Evolutionary conservation across 2,329 filamentous ascomycete genomes (phyloP).

Genomic region (Gyromitra esculenta): DNA sequence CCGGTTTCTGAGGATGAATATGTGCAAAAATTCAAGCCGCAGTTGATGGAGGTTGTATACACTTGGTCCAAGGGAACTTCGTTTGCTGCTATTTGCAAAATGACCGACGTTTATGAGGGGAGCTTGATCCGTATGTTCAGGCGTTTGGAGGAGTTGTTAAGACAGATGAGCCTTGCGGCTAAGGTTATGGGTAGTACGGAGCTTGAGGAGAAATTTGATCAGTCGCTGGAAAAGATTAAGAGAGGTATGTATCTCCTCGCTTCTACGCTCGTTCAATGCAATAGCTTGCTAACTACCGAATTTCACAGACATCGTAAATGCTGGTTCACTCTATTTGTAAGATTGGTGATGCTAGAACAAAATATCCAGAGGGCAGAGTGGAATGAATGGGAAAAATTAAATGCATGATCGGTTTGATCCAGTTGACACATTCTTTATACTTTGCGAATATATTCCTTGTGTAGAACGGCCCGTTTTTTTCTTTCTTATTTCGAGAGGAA

Average conservation of each 20-base stretch:
- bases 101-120: constrained; percentile 98
- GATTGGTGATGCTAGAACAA: constrained; percentile 7
- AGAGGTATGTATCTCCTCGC: constrained; percentile 61
- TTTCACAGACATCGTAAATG: constrained; percentile 81
- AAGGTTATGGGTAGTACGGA: constrained; percentile 99
- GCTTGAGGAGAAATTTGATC: constrained; percentile 89
- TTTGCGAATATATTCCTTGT: constrained; percentile 23
- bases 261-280: neutral
- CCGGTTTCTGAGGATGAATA: constrained; percentile 93
- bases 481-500: constrained; percentile 14
- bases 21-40: constrained; percentile 85
- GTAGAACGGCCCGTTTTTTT: constrained; percentile 33
- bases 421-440: constrained; percentile 19
- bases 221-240: constrained; percentile 82
- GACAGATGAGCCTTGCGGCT: constrained; percentile 93
- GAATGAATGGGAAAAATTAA: neutral
- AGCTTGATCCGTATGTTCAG: constrained; percentile 96
- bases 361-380: constrained; percentile 4
- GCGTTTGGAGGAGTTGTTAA: constrained; percentile 88
- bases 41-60: constrained; percentile 96
- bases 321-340: constrained; percentile 90
- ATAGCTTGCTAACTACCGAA: constrained; percentile 1
- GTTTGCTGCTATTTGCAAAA: constrained; percentile 97
- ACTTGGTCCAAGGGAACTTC: constrained; percentile 89
- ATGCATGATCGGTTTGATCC: constrained; percentile 12